Conservation (phyloP, 768 basidiomycete genomes). For the Arthromyces matolae region DNA sequence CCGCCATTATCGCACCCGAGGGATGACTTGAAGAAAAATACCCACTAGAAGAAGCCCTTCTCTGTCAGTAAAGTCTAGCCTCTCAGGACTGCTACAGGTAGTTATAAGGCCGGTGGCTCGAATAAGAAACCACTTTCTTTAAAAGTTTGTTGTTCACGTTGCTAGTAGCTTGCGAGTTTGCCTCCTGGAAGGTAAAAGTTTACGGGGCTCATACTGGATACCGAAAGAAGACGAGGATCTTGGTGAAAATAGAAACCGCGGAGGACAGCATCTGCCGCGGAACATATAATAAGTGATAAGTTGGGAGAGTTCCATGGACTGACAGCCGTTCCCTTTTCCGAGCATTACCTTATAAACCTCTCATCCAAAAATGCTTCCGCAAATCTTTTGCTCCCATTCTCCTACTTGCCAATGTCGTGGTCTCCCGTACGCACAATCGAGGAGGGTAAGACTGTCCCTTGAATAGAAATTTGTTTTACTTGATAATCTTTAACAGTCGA, state of each 20-base stretch:
- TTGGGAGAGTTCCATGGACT: slow-evolving; percentile 35
- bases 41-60: slow-evolving; percentile 14
- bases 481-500: slow-evolving; percentile 32
- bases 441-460: slow-evolving; percentile 32
- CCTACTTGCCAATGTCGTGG: slow-evolving; percentile 30
- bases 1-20: slow-evolving; percentile 23
- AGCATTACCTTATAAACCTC: slow-evolving; percentile 31
- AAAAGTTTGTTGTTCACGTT: slow-evolving; percentile 6
- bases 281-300: slow-evolving; percentile 24
- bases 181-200: slow-evolving; percentile 3
- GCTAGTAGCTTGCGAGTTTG: slow-evolving; percentile 5
- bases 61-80: slow-evolving; percentile 11
- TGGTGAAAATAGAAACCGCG: slow-evolving; percentile 22
- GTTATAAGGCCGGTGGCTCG: slow-evolving; percentile 1
- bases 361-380: slow-evolving; percentile 20
- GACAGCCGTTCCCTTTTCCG: slow-evolving; percentile 34
- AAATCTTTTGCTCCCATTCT: slow-evolving; percentile 21
- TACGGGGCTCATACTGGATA: slow-evolving; percentile 15
- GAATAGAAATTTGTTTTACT: slow-evolving; percentile 2
- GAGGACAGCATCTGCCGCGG: slow-evolving; percentile 23
- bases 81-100: slow-evolving; percentile 6
- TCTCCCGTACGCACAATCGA: slow-evolving; percentile 35
- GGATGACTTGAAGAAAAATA: slow-evolving; percentile 9
- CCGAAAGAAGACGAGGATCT: slow-evolving; percentile 22
- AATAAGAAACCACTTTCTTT: neutral